A percentile compares a stretch with the other conserved stretches of the same genome.
Conservation (phyloP, 1,139 yeast genomes). For the Nakaseomyces sp. region DNA sequence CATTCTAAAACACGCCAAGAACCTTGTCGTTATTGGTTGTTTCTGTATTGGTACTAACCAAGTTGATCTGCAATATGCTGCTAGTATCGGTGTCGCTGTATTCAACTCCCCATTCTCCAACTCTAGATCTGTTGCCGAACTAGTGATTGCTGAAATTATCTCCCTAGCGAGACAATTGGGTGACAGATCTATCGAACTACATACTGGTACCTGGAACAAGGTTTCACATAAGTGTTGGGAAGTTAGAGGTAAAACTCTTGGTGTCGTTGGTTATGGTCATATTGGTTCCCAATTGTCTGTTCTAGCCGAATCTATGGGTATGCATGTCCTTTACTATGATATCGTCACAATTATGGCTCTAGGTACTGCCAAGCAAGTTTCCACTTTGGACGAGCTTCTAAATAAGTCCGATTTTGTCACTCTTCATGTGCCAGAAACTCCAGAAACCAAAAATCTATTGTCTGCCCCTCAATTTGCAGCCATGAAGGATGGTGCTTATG, state of each 20-base stretch:
- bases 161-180: conserved; percentile 93
- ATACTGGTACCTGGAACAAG: conserved; percentile 97
- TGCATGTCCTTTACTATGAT: conserved; percentile 93
- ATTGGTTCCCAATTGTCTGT: conserved; percentile 97
- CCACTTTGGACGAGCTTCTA: conserved; percentile 74
- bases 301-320: conserved; percentile 95
- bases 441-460: conserved; percentile 85
- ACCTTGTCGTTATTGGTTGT: conserved; percentile 88
- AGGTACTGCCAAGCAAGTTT: conserved; percentile 94
- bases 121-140: conserved; percentile 97
- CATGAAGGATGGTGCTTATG: conserved; percentile 93
- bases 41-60: conserved; percentile 99
- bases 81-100: conserved; percentile 87
- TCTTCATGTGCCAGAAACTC: conserved; percentile 89
- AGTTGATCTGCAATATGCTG: conserved; percentile 88
- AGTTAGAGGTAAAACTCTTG: conserved; percentile 96
- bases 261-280: conserved; percentile 96
- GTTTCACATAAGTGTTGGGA: conserved; percentile 96
- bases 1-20: conserved; percentile 75
- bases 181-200: conserved; percentile 93
- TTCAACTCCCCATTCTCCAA: conserved; percentile 98
- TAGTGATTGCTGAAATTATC: conserved; percentile 91
- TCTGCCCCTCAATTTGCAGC: conserved; percentile 88
- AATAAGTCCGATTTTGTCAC: conserved; percentile 79
- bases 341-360: conserved; percentile 87